Base-by-base conservation (phyloP, 805 yeast genomes). In the Priceomyces medius region DNA sequence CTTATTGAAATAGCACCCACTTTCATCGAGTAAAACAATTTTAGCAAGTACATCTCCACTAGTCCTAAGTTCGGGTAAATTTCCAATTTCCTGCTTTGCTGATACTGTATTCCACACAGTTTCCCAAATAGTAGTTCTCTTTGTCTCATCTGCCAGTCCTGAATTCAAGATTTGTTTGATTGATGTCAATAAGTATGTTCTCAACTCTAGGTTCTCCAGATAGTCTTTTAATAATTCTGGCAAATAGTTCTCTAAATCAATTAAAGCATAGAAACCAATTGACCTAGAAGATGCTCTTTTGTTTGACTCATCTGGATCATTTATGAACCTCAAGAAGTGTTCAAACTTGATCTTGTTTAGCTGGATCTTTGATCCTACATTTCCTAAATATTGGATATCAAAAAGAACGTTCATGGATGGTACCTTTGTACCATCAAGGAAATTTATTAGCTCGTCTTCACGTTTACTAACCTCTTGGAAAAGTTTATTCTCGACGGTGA, bases 271-370 rank as follows among this genome's bases (percentile, higher is more conserved):
- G 9, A 73, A 68, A 1, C 86, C 84, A 20, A 80, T 54, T 0
- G 83, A 68, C 37, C 73, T 70, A 1, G 84, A 75, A 1, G 84
- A 71, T 17, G 77, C 76, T 6, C 66, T 47, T 40, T 68, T 68
- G 4, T 74, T 53, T 4, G 56, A 42, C 7, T 60, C 61, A 27
- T 72, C 74, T 8, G 66, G 56, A 3, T 48, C 49, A 7, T 53
- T 54, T 44, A 72, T 54, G 43, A 63, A 51, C 14, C 41, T 44
- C 48, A 59, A 56, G 48, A 80, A 56, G 13, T 71, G 62, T 1
- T 59, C 65, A 20, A 74, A 49, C 3, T 65, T 56, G 16, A 66
- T 49, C 3, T 63, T 46, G 3, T 59, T 52, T 27, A 73, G 49
- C 24, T 57, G 58, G 41, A 34, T 54, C 48, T 5, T 58, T 43